Evolutionary conservation across 192 early-diverging fungal species (phyloP).

Genomic region (Rhizoclosmatium sp.): DNA sequence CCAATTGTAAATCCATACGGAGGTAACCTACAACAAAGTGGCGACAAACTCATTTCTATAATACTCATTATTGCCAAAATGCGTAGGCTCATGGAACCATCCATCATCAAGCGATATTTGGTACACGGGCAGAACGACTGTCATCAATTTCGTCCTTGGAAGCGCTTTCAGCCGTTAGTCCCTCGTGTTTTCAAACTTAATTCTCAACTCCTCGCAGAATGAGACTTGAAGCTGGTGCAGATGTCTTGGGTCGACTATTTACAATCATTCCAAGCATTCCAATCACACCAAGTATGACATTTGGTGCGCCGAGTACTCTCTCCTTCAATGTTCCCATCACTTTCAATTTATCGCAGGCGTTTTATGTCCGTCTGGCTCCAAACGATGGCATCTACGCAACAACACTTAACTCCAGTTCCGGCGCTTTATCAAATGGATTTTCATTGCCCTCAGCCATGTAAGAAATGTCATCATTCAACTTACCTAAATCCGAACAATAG

Average conservation of each 20-base stretch:
- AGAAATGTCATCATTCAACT: not conserved
- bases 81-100: constrained; percentile 4
- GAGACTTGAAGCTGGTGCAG: not conserved
- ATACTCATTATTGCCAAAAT: not conserved
- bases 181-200: not conserved
- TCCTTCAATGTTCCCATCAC: constrained; percentile 14
- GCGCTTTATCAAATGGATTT: not conserved
- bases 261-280: not conserved
- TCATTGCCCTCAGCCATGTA: constrained; percentile 23
- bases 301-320: not conserved
- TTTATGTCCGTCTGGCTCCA: constrained; percentile 22
- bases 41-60: not conserved
- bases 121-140: constrained; percentile 21
- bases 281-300: constrained; percentile 12
- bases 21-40: not conserved
- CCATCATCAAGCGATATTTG: constrained; percentile 11
- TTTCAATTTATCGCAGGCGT: constrained; percentile 8
- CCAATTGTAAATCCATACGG: constrained; percentile 13
- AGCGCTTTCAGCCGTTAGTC: not conserved
- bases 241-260: not conserved
- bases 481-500: not conserved
- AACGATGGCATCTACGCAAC: constrained; percentile 15
- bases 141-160: constrained; percentile 6
- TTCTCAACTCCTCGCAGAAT: not conserved
- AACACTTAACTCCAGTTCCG: not conserved